These are phyloP conservation scores for Vigna hirtella DNA, from an alignment of 306 rosid genomes.

Conservation along the genomic window DNA sequence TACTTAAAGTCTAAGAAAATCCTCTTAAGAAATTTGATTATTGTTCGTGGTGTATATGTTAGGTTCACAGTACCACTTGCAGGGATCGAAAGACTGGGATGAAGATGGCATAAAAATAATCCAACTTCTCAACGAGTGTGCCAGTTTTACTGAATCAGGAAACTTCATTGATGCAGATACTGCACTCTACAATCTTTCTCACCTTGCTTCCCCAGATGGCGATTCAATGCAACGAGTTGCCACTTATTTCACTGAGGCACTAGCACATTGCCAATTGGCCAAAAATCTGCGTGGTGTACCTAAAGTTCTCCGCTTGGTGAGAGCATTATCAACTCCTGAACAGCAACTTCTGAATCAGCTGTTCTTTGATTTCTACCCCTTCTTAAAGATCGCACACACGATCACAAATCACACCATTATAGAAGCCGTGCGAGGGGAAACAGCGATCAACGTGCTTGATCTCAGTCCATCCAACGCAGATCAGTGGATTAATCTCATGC, in stretches of 20 bases:
- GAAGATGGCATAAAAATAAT: constrained; percentile 54
- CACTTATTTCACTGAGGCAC: constrained; percentile 61
- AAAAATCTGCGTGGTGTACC: constrained; percentile 10
- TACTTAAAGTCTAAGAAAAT: neutral
- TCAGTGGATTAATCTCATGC: constrained; percentile 65
- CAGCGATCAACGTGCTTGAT: constrained; percentile 69
- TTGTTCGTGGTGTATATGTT: neutral
- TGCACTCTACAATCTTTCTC: constrained; percentile 55
- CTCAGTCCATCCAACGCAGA: constrained; percentile 60
- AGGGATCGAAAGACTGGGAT: constrained; percentile 48
- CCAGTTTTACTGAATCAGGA: constrained; percentile 53
- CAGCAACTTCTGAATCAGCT: neutral
- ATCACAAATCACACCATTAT: constrained; percentile 67
- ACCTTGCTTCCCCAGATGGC: constrained; percentile 62
- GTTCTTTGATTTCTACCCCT: constrained; percentile 40
- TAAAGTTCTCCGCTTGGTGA: neutral
- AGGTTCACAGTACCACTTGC: constrained; percentile 5
- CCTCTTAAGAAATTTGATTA: no score
- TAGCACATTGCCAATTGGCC: constrained; percentile 50
- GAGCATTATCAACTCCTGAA: neutral
- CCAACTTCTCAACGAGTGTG: constrained; percentile 53
- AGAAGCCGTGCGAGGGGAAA: constrained; percentile 67
- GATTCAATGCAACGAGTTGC: constrained; percentile 71
- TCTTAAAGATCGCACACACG: constrained; percentile 57
- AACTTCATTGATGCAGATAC: constrained; percentile 53